Conservation (phyloP, 306 rosid species). For the Alnus rubra region DNA sequence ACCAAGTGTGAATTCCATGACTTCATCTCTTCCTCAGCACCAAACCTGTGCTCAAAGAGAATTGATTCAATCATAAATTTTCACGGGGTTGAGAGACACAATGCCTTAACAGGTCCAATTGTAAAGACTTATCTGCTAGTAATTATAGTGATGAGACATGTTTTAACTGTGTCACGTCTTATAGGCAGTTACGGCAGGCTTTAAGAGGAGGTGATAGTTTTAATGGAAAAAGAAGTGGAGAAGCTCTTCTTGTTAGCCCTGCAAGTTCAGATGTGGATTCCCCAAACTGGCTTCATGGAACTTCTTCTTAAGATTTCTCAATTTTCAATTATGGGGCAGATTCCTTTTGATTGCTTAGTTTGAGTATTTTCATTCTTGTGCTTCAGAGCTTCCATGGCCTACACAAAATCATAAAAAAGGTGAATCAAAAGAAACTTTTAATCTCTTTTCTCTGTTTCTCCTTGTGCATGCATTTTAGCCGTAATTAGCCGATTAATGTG, state of each 20-base stretch:
- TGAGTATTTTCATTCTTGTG: not conserved
- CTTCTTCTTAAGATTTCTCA: too few species aligned
- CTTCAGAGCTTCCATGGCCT: not conserved
- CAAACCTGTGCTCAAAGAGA: not conserved
- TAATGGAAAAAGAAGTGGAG: not conserved
- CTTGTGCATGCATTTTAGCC: not conserved
- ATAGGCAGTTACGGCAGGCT: not conserved
- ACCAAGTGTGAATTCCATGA: not conserved
- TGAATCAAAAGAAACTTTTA: not conserved
- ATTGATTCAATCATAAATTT: conserved; percentile 2
- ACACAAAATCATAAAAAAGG: not conserved
- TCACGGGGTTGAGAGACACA: not conserved
- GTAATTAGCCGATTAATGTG: not conserved
- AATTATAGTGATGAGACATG: conserved; percentile 5
- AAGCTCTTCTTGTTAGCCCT: conserved; percentile 6
- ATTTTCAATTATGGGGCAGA: not conserved
- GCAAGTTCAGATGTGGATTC: conserved; percentile 3
- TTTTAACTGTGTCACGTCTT: not conserved
- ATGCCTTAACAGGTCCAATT: not conserved
- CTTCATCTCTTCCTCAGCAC: not conserved
- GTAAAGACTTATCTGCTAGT: not conserved
- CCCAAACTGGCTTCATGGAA: too few species aligned
- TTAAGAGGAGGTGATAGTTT: not conserved
- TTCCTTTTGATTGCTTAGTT: not conserved
- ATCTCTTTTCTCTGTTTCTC: not conserved